Base-by-base conservation (phyloP, 805 yeast genomes). In the Spathaspora boniae region DNA sequence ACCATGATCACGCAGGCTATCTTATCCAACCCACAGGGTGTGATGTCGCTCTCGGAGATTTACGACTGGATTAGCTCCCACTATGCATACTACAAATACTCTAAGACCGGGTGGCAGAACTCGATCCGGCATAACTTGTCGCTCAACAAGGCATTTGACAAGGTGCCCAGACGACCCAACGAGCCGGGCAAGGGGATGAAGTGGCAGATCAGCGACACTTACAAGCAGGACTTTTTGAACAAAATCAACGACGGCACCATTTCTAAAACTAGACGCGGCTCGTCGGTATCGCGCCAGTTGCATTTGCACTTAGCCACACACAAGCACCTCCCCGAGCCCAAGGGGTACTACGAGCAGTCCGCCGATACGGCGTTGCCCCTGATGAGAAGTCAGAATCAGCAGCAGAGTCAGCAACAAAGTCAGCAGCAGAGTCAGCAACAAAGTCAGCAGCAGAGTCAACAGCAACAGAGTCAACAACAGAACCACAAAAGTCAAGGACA, bases 181-280 rank as follows among this genome's bases (percentile, higher is more conserved):
- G 98, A 93, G 63, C 97, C 98, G 0, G 98, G 99, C 12, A 93
- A 93, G 60, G 98, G 98, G 45, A 91, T 93, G 95, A 93, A 93
- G 62, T 93, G 99, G 99, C 94, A 88, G 63, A 89, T 93, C 40
- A 79, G 88, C 44, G 93, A 86, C 26, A 66, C 80, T 31, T 91
- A 84, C 57, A 81, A 83, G 50, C 80, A 80, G 29, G 98, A 93
- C 45, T 89, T 89, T 51, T 61, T 89, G 55, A 76, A 73, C 47
- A 86, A 88, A 64, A 80, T 89, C 63, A 77, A 76, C 40, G 80
- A 75, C 41, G 96, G 96, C 11, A 74, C 82, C 26, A 61, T 84
- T 32, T 76, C 80, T 47, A 85, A 84, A 50, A 72, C 80, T 14
- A 78, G 86, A 62, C 66, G 95, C 48, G 95, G 95, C 6, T 78